Conservation (phyloP, 2,329 filamentous ascomycete species). For the Penicillium olsonii region DNA sequence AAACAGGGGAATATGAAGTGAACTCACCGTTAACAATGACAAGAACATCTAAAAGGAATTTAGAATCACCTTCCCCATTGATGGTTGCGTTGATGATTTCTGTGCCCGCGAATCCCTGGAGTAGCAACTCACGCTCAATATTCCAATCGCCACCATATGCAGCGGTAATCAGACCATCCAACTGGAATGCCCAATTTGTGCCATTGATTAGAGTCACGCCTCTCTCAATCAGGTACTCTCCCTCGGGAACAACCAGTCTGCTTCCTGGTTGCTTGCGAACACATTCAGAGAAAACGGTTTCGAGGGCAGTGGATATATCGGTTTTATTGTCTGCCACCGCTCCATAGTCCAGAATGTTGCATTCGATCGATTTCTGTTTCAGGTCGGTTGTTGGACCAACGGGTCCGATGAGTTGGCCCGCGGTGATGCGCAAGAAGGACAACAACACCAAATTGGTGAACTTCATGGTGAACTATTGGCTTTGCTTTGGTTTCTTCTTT, state of each 20-base stretch:
- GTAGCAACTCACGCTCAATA: constrained; percentile 30
- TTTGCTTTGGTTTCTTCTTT: neutral
- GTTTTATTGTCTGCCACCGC: constrained; percentile 15
- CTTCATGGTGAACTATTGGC: neutral
- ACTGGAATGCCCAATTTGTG: constrained; percentile 37
- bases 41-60: constrained; percentile 32
- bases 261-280: constrained; percentile 21
- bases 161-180: constrained; percentile 37
- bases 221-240: constrained; percentile 29
- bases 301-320: constrained; percentile 14
- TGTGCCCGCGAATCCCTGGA: constrained; percentile 31
- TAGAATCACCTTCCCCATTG: constrained; percentile 35
- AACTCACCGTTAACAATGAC: constrained; percentile 34
- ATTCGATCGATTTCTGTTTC: constrained; percentile 10
- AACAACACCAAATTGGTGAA: neutral
- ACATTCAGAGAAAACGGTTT: constrained; percentile 22
- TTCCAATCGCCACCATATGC: constrained; percentile 32
- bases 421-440: neutral
- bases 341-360: constrained; percentile 17
- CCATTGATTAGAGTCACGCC: constrained; percentile 31
- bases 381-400: constrained; percentile 14
- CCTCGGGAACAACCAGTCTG: constrained; percentile 29
- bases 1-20: neutral
- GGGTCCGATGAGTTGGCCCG: constrained; percentile 12
- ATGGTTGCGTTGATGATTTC: constrained; percentile 32